Conservation (phyloP, 208 protist species). For the Trichomonas tenax region DNA sequence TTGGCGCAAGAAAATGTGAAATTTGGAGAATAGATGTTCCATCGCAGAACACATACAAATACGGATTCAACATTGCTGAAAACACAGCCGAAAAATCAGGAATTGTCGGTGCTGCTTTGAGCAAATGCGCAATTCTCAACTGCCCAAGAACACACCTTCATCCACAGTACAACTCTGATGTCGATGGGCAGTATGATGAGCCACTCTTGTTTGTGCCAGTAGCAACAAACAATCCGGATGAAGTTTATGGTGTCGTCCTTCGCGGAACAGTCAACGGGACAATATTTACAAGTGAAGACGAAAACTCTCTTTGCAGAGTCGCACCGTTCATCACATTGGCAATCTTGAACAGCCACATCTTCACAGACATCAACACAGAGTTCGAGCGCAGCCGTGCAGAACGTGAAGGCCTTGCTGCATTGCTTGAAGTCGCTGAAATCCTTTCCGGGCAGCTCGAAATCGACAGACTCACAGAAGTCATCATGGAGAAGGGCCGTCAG, state of each 20-base stretch:
- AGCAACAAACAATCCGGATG: background rate
- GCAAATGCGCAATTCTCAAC: background rate
- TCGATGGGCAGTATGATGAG: background rate
- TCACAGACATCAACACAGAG: background rate
- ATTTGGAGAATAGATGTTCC: background rate
- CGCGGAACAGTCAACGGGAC: background rate
- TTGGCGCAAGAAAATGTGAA: background rate
- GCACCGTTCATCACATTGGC: background rate
- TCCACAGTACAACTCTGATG: background rate
- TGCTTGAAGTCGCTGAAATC: background rate
- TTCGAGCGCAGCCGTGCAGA: background rate
- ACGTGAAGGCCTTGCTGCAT: background rate
- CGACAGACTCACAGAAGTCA: background rate
- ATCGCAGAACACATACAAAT: background rate
- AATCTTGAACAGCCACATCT: background rate
- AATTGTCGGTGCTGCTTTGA: background rate
- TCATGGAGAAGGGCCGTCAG: background rate
- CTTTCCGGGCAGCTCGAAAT: background rate
- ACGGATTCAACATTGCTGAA: background rate
- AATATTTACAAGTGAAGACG: background rate
- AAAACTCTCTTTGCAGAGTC: background rate
- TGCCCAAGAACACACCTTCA: background rate
- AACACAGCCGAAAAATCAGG: background rate
- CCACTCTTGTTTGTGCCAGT: background rate
- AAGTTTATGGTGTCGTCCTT: background rate